phyloP scores from a whole-genome alignment of 495 filamentous ascomycete genomes.

The Podospora sp. region DNA sequence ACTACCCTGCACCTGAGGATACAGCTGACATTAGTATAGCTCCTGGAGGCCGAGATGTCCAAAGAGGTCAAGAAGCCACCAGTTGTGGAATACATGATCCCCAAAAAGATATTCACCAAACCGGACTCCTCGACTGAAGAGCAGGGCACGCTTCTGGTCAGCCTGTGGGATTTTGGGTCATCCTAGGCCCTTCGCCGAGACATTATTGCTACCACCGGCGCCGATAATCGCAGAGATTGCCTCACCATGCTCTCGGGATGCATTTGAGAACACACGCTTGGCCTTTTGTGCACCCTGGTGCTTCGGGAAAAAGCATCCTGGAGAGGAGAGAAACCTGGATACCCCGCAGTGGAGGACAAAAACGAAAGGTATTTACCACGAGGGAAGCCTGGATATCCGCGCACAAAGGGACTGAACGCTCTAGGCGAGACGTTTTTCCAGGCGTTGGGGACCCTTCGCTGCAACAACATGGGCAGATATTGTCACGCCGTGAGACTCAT shows the following conservation, averaged over 20 bases:
- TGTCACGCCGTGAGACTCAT: neutral
- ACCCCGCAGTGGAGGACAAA: neutral
- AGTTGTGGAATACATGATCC: slow-evolving; percentile 91
- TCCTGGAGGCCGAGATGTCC: slow-evolving; percentile 79
- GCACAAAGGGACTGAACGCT: neutral
- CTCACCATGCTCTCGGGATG: neutral
- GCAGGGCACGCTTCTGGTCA: slow-evolving; percentile 54
- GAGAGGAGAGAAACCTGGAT: neutral
- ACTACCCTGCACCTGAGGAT: neutral
- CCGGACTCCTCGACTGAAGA: slow-evolving; percentile 47
- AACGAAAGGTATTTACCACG: neutral
- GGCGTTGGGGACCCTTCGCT: neutral
- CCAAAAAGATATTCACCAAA: slow-evolving; percentile 78
- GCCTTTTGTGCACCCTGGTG: neutral
- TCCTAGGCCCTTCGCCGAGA: slow-evolving; percentile 10
- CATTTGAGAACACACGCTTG: slow-evolving; percentile 12
- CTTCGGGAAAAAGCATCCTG: slow-evolving; percentile 6
- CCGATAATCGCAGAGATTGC: neutral
- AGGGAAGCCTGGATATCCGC: neutral
- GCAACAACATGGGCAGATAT: neutral
- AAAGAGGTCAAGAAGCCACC: slow-evolving; percentile 83
- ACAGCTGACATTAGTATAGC: slow-evolving; percentile 49
- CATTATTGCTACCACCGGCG: neutral
- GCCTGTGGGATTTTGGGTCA: slow-evolving; percentile 57
- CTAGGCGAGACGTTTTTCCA: neutral